These are phyloP conservation scores for Pseudogymnoascus sp. DNA, from an alignment of 2,329 filamentous ascomycete genomes.

Conservation along the genomic window DNA sequence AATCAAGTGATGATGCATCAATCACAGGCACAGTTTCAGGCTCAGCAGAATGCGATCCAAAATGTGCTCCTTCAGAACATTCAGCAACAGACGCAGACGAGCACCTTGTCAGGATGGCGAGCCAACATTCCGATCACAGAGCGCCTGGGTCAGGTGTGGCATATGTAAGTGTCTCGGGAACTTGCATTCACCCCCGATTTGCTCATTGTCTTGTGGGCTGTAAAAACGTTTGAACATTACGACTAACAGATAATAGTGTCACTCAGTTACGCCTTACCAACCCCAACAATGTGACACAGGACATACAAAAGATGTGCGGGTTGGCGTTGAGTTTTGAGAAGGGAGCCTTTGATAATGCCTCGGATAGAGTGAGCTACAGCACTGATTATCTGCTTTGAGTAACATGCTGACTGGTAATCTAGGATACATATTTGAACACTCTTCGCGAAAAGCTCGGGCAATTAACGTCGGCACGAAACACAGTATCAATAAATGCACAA, in stretches of 20 bases:
- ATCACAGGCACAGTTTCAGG: constrained; percentile 2
- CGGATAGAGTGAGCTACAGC: constrained; percentile 6
- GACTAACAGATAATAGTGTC: constrained; percentile 5
- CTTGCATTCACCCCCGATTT: not conserved
- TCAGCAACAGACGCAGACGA: constrained; percentile 15
- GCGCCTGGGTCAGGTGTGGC: constrained; percentile 24
- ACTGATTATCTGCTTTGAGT: not conserved
- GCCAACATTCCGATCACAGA: constrained; percentile 19
- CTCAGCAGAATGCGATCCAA: constrained; percentile 18
- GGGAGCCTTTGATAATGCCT: constrained; percentile 2
- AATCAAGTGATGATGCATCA: constrained; percentile 14
- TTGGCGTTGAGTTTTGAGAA: constrained; percentile 10
- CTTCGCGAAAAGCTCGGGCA: constrained; percentile 22
- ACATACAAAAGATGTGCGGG: constrained; percentile 7
- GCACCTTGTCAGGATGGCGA: constrained; percentile 23
- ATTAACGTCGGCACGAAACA: constrained; percentile 21
- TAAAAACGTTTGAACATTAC: not conserved
- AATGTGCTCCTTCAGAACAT: constrained; percentile 19
- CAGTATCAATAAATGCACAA: constrained; percentile 35
- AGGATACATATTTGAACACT: constrained; percentile 7
- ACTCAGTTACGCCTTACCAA: constrained; percentile 8
- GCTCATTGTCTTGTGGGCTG: not conserved
- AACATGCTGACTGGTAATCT: not conserved
- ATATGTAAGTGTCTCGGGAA: constrained; percentile 22
- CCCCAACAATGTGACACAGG: not conserved